Base-by-base conservation (phyloP, 2,329 filamentous ascomycete genomes). In the Fusarium lyarnte region DNA sequence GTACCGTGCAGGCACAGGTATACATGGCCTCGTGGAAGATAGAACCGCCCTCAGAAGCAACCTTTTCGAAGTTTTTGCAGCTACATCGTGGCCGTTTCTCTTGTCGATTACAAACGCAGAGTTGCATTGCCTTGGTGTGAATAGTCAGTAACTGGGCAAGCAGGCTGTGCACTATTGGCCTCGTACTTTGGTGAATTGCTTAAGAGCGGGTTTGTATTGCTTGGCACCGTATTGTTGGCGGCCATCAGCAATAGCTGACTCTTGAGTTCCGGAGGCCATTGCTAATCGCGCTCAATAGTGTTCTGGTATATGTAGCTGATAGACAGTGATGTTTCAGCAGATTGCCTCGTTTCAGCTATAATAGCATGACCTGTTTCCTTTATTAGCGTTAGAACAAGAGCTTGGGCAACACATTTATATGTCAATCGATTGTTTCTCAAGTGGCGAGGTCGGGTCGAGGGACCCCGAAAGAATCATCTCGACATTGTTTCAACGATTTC, bases 1-100 rank as follows among this genome's bases (percentile, higher is more conserved):
- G 79, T 10, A 81, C 80, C 6, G 66, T 58, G 62, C 83, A 85
- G 8, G 63, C 74, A 72, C 83, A 85, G 14, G 77, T 80, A 58
- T 82, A 80, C 79, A 83, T 83, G 51, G 82, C 83, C 70, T 84
- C 83, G 6, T 81, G 75, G 68, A 84, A 84, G 29, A 85, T 81
- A n/a, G 80, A 82, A 16, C 78, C 80, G 35, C 77, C 76, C 35
- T 80, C 74, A 3, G 57, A 60, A 6, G 78, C 81, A 16, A 81
- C 76, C 29, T 77, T 75, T 46, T 82, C 79, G 45, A 80, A 84
- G 62, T 83, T 74, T 66, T 84, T 84, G 72, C 83, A 84, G 9
- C 66, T 70, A 74, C 83, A 84, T 33, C 81, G 78, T 25, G 80
- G 78, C 13, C 83, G 79, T 51, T 78, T 81, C 43, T 72, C 72